Conservation (phyloP, 306 rosid genomes). For the Glycine soja region DNA sequence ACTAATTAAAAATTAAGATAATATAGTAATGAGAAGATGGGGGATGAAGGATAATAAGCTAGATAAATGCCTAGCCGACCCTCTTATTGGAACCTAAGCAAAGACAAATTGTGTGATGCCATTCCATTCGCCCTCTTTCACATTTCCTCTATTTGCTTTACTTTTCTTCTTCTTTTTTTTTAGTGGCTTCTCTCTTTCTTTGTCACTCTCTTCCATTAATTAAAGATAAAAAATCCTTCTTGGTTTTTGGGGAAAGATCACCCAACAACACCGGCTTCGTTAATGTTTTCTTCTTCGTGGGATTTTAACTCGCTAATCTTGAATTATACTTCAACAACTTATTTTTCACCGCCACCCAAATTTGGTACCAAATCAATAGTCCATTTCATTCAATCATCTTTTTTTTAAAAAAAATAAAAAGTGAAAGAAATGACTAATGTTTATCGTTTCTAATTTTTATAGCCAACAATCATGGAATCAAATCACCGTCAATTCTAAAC, state of each 20-base stretch:
- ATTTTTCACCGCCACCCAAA: slow-evolving; percentile 21
- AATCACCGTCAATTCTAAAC: slow-evolving; percentile 13
- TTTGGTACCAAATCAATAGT: too few relatives aligned
- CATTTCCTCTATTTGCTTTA: slow-evolving; percentile 41
- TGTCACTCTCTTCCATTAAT: slow-evolving; percentile 56
- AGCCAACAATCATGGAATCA: slow-evolving; percentile 20
- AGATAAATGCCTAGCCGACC: slow-evolving; percentile 45
- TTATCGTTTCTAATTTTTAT: background rate
- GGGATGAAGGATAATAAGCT: background rate
- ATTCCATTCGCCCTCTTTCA: slow-evolving; percentile 73
- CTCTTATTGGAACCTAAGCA: slow-evolving; percentile 55
- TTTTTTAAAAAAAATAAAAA: background rate
- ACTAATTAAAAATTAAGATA: slow-evolving; percentile 31
- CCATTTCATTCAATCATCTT: too few relatives aligned
- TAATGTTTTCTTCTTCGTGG: slow-evolving; percentile 37
- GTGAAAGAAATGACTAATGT: background rate
- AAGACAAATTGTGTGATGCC: slow-evolving; percentile 74
- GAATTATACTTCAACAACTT: slow-evolving; percentile 25
- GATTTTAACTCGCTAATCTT: slow-evolving; percentile 41
- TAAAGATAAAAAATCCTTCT: slow-evolving; percentile 62
- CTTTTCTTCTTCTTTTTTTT: slow-evolving; percentile 1
- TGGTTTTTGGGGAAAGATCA: slow-evolving; percentile 68
- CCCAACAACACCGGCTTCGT: slow-evolving; percentile 46
- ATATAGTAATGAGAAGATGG: background rate
- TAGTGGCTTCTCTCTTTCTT: slow-evolving; percentile 58